These are phyloP conservation scores for Coprinopsis strossmayeri DNA, from an alignment of 768 basidiomycete species.

Conservation along the genomic window DNA sequence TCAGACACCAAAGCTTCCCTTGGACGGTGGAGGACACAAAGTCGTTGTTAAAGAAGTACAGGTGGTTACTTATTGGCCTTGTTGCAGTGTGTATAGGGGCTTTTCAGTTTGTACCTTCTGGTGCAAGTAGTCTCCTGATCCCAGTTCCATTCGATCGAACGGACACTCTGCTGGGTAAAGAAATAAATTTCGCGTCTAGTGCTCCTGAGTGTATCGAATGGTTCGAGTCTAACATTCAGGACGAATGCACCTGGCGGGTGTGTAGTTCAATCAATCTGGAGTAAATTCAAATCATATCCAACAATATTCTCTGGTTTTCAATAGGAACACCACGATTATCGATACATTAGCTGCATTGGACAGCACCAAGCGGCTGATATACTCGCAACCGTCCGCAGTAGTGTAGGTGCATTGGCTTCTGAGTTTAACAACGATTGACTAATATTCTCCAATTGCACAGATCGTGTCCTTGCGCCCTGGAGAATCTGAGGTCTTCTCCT, in stretches of 20 bases:
- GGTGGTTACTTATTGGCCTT: conserved; percentile 6
- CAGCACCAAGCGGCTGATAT: conserved; percentile 19
- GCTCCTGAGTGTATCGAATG: not conserved
- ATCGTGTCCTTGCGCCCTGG: not conserved
- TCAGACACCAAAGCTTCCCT: conserved; percentile 14
- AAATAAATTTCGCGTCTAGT: not conserved
- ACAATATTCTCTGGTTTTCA: not conserved
- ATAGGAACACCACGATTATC: conserved; percentile 10
- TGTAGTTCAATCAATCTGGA: too few species aligned
- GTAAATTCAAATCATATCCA: not conserved
- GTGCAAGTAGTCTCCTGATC: conserved; percentile 13
- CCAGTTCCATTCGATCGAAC: conserved; percentile 12
- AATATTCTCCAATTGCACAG: conserved; percentile 1
- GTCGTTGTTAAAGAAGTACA: conserved; percentile 1
- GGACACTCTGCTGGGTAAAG: not conserved
- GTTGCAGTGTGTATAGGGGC: conserved; percentile 11
- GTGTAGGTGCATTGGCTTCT: conserved; percentile 10
- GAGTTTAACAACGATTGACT: not conserved
- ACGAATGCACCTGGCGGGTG: not conserved
- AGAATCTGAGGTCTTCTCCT: not conserved
- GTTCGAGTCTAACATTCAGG: not conserved
- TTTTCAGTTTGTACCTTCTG: conserved; percentile 13
- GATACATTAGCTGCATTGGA: conserved; percentile 16
- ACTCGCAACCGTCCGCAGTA: conserved; percentile 17
- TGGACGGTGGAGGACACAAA: conserved; percentile 8